These are phyloP conservation scores for Syzygium jambos DNA, from an alignment of 345 rosid genomes.

Conservation along the genomic window DNA sequence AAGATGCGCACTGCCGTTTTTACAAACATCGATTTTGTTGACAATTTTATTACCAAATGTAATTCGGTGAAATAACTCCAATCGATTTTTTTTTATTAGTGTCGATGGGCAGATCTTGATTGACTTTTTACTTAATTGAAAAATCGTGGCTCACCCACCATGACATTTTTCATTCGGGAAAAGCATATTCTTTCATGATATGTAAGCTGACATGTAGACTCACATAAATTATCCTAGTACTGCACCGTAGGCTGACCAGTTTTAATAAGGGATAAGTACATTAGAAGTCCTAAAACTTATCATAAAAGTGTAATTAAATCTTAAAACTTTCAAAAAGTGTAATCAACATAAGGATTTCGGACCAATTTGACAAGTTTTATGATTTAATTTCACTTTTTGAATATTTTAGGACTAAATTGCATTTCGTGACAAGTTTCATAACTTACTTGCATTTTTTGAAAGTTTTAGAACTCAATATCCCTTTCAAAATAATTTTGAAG, in stretches of 20 bases:
- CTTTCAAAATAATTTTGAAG: no score
- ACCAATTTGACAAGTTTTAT: no score
- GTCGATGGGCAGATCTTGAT: no score
- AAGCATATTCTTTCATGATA: fast-evolving
- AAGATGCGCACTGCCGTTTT: fast-evolving
- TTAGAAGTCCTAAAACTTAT: no score
- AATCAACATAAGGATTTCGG: no score
- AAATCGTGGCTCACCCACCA: neutral
- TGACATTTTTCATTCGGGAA: neutral
- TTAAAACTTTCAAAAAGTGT: no score
- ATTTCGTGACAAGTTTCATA: no score
- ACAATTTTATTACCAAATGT: neutral
- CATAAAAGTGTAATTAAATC: fast-evolving
- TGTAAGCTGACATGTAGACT: fast-evolving
- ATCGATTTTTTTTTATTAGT: neutral
- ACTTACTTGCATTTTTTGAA: no score
- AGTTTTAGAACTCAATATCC: no score
- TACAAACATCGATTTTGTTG: neutral
- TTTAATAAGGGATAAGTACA: neutral
- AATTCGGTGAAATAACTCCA: fast-evolving
- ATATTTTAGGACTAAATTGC: no score
- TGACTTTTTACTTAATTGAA: neutral
- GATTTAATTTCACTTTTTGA: no score
- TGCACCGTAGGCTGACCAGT: fast-evolving
- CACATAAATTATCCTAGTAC: neutral